A percentile compares a stretch with the other conserved stretches of the same genome.
Conservation (phyloP, 2,329 filamentous ascomycete species). For the Ophiocordyceps polyrhachis-furcata region DNA sequence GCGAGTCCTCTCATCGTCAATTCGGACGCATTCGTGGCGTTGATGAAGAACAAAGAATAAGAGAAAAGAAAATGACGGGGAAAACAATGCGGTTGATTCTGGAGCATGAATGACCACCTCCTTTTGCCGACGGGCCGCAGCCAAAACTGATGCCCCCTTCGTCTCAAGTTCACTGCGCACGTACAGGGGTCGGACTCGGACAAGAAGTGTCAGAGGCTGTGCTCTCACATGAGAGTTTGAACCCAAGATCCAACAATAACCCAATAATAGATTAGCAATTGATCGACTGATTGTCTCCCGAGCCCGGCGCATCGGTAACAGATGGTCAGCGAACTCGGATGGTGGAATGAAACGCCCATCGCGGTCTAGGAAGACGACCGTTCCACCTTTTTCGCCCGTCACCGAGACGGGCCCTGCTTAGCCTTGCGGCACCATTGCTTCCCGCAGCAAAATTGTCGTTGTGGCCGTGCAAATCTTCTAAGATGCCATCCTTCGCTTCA, state of each 20-base stretch:
- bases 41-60: not conserved
- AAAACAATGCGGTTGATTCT: not conserved
- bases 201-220: not conserved
- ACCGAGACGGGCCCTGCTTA: not conserved
- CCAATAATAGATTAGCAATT: not conserved
- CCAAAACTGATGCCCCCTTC: not conserved
- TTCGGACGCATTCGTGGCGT: not conserved
- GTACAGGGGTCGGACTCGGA: not conserved
- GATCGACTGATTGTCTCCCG: not conserved
- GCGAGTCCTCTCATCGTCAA: slow-evolving; percentile 1
- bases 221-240: not conserved
- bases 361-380: not conserved
- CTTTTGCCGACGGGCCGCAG: not conserved
- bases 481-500: not conserved
- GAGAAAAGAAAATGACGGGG: not conserved
- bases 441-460: not conserved
- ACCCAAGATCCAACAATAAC: not conserved
- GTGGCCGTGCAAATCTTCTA: not conserved
- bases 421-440: not conserved
- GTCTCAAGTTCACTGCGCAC: not conserved
- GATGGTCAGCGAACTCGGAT: not conserved
- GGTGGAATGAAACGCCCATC: not conserved
- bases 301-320: not conserved
- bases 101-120: not conserved
- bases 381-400: not conserved